A percentile compares a stretch with the other conserved stretches of the same genome.
These are phyloP conservation scores for Meira nashicola DNA, from an alignment of 1,284 basidiomycete genomes.

Conservation along the genomic window DNA sequence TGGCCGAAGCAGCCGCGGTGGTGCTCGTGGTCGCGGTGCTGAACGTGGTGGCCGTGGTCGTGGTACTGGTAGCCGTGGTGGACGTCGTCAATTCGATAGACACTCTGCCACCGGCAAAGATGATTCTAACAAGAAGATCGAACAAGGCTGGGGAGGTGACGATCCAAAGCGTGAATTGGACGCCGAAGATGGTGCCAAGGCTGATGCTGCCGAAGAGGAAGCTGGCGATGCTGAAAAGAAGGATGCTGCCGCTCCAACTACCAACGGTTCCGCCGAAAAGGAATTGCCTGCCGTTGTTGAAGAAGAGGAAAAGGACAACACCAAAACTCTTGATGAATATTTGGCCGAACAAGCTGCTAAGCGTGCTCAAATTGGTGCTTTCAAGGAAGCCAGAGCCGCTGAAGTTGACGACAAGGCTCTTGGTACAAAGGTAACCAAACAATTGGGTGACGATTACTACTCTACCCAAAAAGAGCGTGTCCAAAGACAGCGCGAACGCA, in stretches of 20 bases:
- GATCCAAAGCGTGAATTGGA: slow-evolving; percentile 73
- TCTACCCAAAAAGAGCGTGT: slow-evolving; percentile 18
- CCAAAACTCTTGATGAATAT: slow-evolving; percentile 74
- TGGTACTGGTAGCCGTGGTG: slow-evolving; percentile 56
- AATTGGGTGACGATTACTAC: slow-evolving; percentile 39
- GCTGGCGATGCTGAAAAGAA: slow-evolving; percentile 40
- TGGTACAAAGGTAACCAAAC: slow-evolving; percentile 41
- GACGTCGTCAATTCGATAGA: slow-evolving; percentile 70
- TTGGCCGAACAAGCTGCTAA: slow-evolving; percentile 64
- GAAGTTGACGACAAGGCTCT: slow-evolving; percentile 37
- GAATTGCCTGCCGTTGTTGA: slow-evolving; percentile 31
- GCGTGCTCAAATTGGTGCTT: slow-evolving; percentile 39
- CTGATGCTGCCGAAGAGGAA: slow-evolving; percentile 45
- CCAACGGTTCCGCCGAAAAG: slow-evolving; percentile 54
- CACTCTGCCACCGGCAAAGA: slow-evolving; percentile 71
- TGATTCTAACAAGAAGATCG: slow-evolving; percentile 85
- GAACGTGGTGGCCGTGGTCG: slow-evolving; percentile 55
- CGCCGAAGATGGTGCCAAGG: slow-evolving; percentile 65
- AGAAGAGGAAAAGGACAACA: slow-evolving; percentile 89
- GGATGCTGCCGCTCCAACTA: slow-evolving; percentile 47
- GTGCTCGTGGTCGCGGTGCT: slow-evolving; percentile 60
- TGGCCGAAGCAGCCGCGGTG: slow-evolving; percentile 5
- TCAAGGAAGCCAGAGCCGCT: slow-evolving; percentile 31
- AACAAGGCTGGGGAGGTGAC: slow-evolving; percentile 85
- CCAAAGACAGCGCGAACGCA: slow-evolving; percentile 18